A percentile compares a stretch with the other conserved stretches of the same genome.
Conservation (phyloP, 1,139 yeast species). For the Taphrina betulina region DNA sequence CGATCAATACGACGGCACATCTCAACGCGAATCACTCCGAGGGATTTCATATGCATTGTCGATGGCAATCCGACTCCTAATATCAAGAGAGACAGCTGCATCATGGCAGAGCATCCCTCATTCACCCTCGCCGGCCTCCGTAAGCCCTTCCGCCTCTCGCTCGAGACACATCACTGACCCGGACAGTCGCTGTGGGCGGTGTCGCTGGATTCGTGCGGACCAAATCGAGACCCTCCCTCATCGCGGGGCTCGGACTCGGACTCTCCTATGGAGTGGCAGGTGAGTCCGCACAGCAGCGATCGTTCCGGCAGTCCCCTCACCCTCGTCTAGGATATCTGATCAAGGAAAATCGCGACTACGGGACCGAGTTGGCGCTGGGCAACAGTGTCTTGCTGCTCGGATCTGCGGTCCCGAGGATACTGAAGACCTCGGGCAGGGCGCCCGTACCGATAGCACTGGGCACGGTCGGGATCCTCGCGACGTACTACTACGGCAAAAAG, state of each 20-base stretch:
- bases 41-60: too few species aligned
- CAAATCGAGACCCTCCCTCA: conserved; percentile 73
- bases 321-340: conserved; percentile 52
- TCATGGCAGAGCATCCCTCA: conserved; percentile 57
- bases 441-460: conserved; percentile 73
- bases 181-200: conserved; percentile 63
- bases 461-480: conserved; percentile 62
- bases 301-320: background rate
- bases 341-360: conserved; percentile 70
- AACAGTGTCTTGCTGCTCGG: conserved; percentile 63
- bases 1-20: too few species aligned
- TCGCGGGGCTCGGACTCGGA: conserved; percentile 73
- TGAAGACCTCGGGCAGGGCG: conserved; percentile 54
- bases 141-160: background rate
- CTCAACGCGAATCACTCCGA: too few species aligned
- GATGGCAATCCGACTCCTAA: too few species aligned
- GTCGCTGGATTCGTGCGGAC: conserved; percentile 64
- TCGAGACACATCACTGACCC: background rate
- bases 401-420: conserved; percentile 69
- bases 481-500: conserved; percentile 69
- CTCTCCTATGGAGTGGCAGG: conserved; percentile 74
- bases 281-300: background rate
- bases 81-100: too few species aligned
- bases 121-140: conserved; percentile 68
- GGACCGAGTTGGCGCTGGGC: conserved; percentile 75